These are phyloP conservation scores for Mollisiaceae sp. DNA, from an alignment of 2,329 filamentous ascomycete genomes.

Conservation along the genomic window DNA sequence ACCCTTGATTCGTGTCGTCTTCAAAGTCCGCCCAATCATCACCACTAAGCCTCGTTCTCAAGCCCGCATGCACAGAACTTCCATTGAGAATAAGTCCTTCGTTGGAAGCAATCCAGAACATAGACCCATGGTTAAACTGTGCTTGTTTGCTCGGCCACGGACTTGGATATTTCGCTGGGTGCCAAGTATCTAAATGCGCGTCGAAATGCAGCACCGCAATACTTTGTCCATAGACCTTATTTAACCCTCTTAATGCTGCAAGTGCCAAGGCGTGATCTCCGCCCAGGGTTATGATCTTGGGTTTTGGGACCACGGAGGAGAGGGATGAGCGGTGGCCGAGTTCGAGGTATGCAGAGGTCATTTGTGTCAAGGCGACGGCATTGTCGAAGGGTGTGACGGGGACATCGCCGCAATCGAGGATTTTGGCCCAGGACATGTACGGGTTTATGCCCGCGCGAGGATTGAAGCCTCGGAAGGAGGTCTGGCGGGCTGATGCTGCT, in stretches of 20 bases:
- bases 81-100: conserved; percentile 80
- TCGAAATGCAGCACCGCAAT: conserved; percentile 79
- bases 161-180: conserved; percentile 71
- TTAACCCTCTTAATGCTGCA: conserved; percentile 70
- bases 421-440: conserved; percentile 76
- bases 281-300: conserved; percentile 66
- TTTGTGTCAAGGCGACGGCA: conserved; percentile 77
- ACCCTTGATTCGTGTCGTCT: conserved; percentile 76
- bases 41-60: conserved; percentile 77
- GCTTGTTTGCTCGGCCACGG: conserved; percentile 74
- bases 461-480: conserved; percentile 81
- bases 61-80: conserved; percentile 79
- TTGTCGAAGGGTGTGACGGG: conserved; percentile 89
- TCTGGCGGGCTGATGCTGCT: conserved; percentile 81
- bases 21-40: conserved; percentile 70
- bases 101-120: conserved; percentile 87
- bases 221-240: conserved; percentile 63
- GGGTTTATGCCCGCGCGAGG: conserved; percentile 82
- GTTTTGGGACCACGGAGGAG: conserved; percentile 32
- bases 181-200: conserved; percentile 47
- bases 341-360: conserved; percentile 56
- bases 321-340: conserved; percentile 36
- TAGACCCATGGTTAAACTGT: conserved; percentile 85
- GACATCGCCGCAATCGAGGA: conserved; percentile 91
- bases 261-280: conserved; percentile 76